Percentiles rank a stretch among this genome's conserved stretches.
Evolutionary conservation across 257 asterid genomes (phyloP).

Genomic region (Solanum chilense): DNA sequence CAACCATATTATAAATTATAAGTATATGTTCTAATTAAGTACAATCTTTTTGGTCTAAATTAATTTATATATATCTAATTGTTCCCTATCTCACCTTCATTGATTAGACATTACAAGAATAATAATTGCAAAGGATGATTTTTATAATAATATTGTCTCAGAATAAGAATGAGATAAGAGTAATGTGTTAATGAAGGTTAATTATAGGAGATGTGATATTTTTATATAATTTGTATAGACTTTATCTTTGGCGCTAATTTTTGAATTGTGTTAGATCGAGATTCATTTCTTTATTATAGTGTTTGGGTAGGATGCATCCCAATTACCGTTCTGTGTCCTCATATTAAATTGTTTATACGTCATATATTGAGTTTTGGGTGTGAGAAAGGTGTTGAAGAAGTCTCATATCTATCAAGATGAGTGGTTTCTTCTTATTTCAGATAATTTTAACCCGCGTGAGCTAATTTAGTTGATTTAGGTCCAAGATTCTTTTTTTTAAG

Average conservation of each 20-base stretch:
- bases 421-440: not conserved
- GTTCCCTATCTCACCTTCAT: not conserved
- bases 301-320: not conserved
- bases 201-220: not conserved
- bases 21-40: not conserved
- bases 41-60: not conserved
- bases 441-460: not conserved
- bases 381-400: not conserved
- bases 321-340: fast-evolving
- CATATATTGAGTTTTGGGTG: fast-evolving
- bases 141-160: not conserved
- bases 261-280: not conserved
- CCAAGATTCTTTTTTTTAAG: no score
- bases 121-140: not conserved
- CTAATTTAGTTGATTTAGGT: not conserved
- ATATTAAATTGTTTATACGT: not conserved
- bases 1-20: not conserved
- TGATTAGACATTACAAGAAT: not conserved
- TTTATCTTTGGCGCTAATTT: fast-evolving
- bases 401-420: not conserved
- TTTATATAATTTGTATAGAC: not conserved
- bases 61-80: not conserved
- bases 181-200: not conserved
- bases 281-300: not conserved
- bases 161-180: not conserved